Conservation (phyloP, 2,329 filamentous ascomycete species). For the Cytospora leucostoma region DNA sequence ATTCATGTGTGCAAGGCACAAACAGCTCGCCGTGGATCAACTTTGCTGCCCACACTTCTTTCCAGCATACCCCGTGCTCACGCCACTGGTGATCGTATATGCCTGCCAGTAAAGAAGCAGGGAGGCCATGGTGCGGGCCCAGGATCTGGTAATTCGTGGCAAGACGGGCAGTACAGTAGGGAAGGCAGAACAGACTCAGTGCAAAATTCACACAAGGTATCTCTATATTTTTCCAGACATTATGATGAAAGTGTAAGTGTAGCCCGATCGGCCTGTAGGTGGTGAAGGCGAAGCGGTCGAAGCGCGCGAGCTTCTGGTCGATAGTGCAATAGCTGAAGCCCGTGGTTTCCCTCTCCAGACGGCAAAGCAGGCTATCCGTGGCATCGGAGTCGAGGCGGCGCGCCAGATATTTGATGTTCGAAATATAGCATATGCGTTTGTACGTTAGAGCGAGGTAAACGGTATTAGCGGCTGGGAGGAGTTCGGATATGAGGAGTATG, state of each 20-base stretch:
- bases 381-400: slow-evolving; percentile 20
- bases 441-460: slow-evolving; percentile 27
- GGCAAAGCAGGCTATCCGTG: slow-evolving; percentile 24
- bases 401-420: slow-evolving; percentile 7
- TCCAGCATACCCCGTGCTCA: slow-evolving; percentile 11
- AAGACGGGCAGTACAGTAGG: slow-evolving; percentile 23
- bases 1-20: slow-evolving; percentile 16
- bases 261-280: neutral
- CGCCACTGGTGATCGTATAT: neutral
- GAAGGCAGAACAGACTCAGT: neutral
- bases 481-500: slow-evolving; percentile 24
- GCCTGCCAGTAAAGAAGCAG: slow-evolving; percentile 21
- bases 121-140: slow-evolving; percentile 21
- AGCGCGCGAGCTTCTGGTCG: slow-evolving; percentile 4
- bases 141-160: slow-evolving; percentile 24
- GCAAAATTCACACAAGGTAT: neutral
- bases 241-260: neutral
- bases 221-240: neutral
- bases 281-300: neutral
- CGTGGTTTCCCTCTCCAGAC: slow-evolving; percentile 24
- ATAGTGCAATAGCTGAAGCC: slow-evolving; percentile 22
- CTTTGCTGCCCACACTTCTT: slow-evolving; percentile 19
- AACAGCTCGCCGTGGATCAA: slow-evolving; percentile 26
- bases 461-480: slow-evolving; percentile 19
- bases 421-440: slow-evolving; percentile 21